phyloP scores from a whole-genome alignment of 805 yeast species.

The Candida ascalaphidarum region DNA sequence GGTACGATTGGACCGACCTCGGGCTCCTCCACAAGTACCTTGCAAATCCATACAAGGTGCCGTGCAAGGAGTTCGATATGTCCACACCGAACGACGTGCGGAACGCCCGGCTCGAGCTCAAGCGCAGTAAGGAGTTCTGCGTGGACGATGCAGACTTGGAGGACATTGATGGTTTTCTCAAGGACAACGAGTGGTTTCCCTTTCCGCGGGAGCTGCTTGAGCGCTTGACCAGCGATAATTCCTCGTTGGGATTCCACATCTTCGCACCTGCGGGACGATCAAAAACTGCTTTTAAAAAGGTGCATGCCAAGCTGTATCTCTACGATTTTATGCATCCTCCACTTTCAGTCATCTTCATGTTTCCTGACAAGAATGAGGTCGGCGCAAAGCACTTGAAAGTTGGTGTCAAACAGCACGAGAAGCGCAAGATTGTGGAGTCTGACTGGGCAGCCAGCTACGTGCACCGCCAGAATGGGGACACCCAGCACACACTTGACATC shows the following conservation, averaged over 20 bases:
- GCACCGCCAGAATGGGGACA: not conserved
- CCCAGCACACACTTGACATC: slow-evolving; percentile 1
- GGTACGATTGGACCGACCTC: slow-evolving; percentile 24
- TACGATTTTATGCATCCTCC: slow-evolving; percentile 35
- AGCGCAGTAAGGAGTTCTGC: slow-evolving; percentile 12
- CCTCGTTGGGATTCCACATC: slow-evolving; percentile 31
- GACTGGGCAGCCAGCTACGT: slow-evolving; percentile 3
- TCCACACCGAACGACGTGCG: slow-evolving; percentile 5
- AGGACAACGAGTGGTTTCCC: not conserved
- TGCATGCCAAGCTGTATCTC: slow-evolving; percentile 31
- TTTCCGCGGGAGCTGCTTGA: not conserved
- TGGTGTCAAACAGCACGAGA: slow-evolving; percentile 6
- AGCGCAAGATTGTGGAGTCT: slow-evolving; percentile 4
- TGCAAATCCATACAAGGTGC: slow-evolving; percentile 6
- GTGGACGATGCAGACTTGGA: slow-evolving; percentile 15
- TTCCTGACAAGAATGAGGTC: slow-evolving; percentile 9
- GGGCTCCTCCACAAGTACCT: slow-evolving; percentile 10
- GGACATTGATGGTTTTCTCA: slow-evolving; percentile 1
- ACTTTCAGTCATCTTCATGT: slow-evolving; percentile 16
- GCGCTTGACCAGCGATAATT: slow-evolving; percentile 1
- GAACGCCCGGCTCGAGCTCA: slow-evolving; percentile 6
- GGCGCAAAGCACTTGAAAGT: slow-evolving; percentile 3
- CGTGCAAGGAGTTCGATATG: slow-evolving; percentile 12
- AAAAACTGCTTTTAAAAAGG: slow-evolving; percentile 12
- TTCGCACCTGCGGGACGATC: slow-evolving; percentile 24